Percentiles rank a stretch among this genome's conserved stretches.
These are phyloP conservation scores for Syzygium jambos DNA, from an alignment of 345 rosid species.

Conservation along the genomic window DNA sequence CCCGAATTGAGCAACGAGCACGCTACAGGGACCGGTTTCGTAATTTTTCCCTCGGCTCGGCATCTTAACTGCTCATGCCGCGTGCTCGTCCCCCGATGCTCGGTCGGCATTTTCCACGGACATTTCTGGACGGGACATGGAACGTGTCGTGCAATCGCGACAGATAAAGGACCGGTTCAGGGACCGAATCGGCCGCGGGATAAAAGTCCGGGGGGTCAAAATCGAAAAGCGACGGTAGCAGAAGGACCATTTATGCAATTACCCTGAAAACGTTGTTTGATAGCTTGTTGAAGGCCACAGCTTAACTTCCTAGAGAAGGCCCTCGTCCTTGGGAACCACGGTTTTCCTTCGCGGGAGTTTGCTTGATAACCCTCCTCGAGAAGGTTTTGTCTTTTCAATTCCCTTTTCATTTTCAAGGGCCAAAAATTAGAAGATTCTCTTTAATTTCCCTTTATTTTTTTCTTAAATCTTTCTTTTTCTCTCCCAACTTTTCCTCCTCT, in stretches of 20 bases:
- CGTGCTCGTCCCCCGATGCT: background rate
- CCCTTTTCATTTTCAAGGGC: background rate
- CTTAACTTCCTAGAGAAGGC: background rate
- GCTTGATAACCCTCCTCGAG: background rate
- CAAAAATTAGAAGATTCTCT: background rate
- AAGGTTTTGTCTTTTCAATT: background rate
- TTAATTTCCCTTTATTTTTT: too few species aligned
- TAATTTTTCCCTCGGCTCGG: background rate
- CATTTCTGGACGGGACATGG: fast-evolving
- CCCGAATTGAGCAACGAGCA: background rate
- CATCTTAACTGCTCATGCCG: background rate
- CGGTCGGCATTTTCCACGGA: background rate
- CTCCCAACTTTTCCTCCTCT: background rate
- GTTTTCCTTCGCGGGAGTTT: too few species aligned
- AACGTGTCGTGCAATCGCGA: background rate
- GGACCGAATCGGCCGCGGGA: background rate
- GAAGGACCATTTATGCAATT: background rate
- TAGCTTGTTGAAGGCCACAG: background rate
- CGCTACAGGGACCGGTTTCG: fast-evolving
- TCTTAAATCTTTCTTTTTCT: background rate
- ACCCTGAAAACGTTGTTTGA: background rate
- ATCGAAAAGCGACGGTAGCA: background rate
- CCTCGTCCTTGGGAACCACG: too few species aligned
- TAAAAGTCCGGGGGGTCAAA: background rate
- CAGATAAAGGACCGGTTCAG: background rate